phyloP scores from a whole-genome alignment of 2,329 filamentous ascomycete species.

The Trichoderma hamatum region DNA sequence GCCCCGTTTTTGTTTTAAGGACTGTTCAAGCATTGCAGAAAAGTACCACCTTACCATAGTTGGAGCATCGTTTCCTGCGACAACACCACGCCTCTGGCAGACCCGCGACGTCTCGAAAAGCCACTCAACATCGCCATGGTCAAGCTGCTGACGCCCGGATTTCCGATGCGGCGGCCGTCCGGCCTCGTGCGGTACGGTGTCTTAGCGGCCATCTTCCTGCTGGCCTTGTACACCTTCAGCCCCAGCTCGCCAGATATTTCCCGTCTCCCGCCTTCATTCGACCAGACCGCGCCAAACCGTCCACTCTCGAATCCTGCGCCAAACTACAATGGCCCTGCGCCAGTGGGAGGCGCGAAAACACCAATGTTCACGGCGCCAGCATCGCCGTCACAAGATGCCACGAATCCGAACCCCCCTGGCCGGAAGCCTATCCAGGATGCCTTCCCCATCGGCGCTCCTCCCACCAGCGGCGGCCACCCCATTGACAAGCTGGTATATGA shows the following conservation, averaged over 20 bases:
- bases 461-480: conserved; percentile 44
- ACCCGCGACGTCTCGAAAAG: conserved; percentile 1
- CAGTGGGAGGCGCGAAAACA: not conserved
- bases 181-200: conserved; percentile 48
- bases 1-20: not conserved
- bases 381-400: not conserved
- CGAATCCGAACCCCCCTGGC: conserved; percentile 1
- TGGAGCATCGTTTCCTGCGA: not conserved
- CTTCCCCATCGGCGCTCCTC: conserved; percentile 7
- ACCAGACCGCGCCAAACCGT: conserved; percentile 5
- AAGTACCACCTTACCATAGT: not conserved
- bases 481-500: conserved; percentile 56
- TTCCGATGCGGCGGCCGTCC: conserved; percentile 47
- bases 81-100: not conserved
- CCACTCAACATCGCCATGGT: conserved; percentile 28
- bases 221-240: conserved; percentile 38
- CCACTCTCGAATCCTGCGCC: not conserved
- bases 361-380: conserved; percentile 1
- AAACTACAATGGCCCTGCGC: conserved; percentile 4
- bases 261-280: not conserved
- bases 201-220: conserved; percentile 42
- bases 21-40: not conserved
- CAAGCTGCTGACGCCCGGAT: conserved; percentile 45
- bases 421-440: conserved; percentile 17
- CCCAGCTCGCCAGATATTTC: conserved; percentile 30